A percentile compares a stretch with the other conserved stretches of the same genome.
Evolutionary conservation across 805 yeast genomes (phyloP).

Genomic region (Ogataea methylovora): DNA sequence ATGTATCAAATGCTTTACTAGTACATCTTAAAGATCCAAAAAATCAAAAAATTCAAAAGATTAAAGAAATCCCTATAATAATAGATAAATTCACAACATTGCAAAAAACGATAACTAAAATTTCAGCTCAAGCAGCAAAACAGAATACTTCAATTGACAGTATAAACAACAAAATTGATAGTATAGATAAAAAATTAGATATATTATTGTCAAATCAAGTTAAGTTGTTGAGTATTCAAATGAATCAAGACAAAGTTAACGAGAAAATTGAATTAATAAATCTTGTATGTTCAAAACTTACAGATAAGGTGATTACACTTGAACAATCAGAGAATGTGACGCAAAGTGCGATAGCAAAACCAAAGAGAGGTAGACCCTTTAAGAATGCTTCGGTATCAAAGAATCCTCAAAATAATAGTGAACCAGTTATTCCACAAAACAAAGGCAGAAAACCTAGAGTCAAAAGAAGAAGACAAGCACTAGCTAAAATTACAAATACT

Average conservation of each 20-base stretch:
- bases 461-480: no score
- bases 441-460: no score
- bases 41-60: not conserved
- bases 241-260: not conserved
- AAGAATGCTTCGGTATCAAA: not conserved
- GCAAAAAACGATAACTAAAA: slow-evolving; percentile 1
- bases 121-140: not conserved
- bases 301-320: not conserved
- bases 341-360: not conserved
- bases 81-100: slow-evolving; percentile 4
- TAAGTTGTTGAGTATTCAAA: slow-evolving; percentile 1
- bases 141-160: not conserved
- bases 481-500: no score
- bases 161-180: not conserved
- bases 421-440: not conserved
- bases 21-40: no score
- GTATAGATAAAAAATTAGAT: slow-evolving; percentile 2
- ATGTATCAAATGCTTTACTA: no score
- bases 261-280: no score
- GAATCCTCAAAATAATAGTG: not conserved
- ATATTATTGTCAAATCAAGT: slow-evolving; percentile 8
- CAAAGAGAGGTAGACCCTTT: not conserved
- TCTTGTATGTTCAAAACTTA: no score
- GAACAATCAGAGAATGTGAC: not conserved
- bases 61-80: slow-evolving; percentile 4